Evolutionary conservation across 441 rosid species (phyloP), one percentile per base, ranked within the genome.

Genomic region (Pelargonium australe): DNA sequence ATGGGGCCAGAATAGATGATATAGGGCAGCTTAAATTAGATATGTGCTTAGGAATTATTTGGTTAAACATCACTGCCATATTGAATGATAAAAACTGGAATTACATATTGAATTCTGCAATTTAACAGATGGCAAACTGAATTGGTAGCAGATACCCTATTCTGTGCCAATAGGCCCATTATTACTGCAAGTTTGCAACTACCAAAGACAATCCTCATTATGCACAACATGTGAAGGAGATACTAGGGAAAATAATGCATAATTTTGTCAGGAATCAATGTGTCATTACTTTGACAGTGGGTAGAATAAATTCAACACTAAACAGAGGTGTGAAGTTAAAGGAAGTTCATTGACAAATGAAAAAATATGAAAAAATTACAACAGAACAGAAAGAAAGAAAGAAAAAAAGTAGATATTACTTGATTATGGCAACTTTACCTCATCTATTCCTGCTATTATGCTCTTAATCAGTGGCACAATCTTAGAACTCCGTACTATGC

Each of bases 401-500:
- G 8, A 13, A 20, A 17, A 49, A 71, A 60, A 68, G 43, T 25
- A 75, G 44, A 40, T 66, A 58, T 57, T 66, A 66, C 51, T 66
- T 63, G 63, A 62, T 72, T 40, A 70, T 64, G 61, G 61, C 61
- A 9, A 55, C 19, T 41, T 58, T 81, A 91, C 97, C 97, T 85
- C 40, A 76, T 90, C 94, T 53, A 79, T 81, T 76, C 99, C 98
- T 72, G 96, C 73, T 81, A 95, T 90, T 77, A 95, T 85, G 83
- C 99, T 95, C 81, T 85, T 81, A 66, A 90, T 73, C 75, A 95
- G 23, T 49, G 99, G 96, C 80, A 95, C 89, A 68, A 95, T 95
- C 86, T 90, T 84, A 83, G 91, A 89, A 78, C 96, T 92, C 68
- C 89, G 81, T 19, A 82, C 89, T 66, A 95, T 70, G 67, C 73